Evolutionary conservation across 208 protist species (phyloP), one percentile per base, ranked within the genome.

Genomic region (Acanthamoeba lenticulata): DNA sequence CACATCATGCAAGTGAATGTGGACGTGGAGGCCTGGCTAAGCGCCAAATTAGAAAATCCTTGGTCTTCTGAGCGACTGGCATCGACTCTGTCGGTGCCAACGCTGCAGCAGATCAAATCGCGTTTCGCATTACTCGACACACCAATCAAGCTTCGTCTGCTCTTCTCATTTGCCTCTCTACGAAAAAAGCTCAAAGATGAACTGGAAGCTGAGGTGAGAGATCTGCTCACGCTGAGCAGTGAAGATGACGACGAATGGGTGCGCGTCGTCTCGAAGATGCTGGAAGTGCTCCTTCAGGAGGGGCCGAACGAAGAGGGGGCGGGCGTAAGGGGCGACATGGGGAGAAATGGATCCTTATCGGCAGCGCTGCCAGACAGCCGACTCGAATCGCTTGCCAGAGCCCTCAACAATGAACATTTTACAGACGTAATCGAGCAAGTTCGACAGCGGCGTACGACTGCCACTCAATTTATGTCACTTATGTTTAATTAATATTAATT

Each of bases 211-310:
- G 83, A 90, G 38, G 44, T 90, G 38, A 27, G 38, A 4, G 83
- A 90, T 38, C 34, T 69, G n/a, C 40, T 90, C 52, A 67, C 6
- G 6, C 34, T 45, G 57, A 49, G 83, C n/a, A 67, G 83, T 21
- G 83, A 90, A 42, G 83, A 90, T 24, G 83, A 90, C 6, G 83
- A 90, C 83, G 83, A 90, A 19, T 90, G 83, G 83, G 83, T 90
- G 49, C 47, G 44, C 32, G 83, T 90, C 21, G 36, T 90, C 34
- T 90, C 83, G 19, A 57, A 90, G 36, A 90, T 90, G 83, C n/a
- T 90, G 7, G 42, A 38, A 13, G 74, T 52, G 27, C 47, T 85
- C 38, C 74, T 85, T 3, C 42, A 85, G 47, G 57, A 67, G 57
- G 57, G 57, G 5, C 7, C 57, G 57, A 2, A 29, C n/a, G 74